Evolutionary conservation across 2,329 filamentous ascomycete species (phyloP).

Genomic region (Botrytis squamosa): DNA sequence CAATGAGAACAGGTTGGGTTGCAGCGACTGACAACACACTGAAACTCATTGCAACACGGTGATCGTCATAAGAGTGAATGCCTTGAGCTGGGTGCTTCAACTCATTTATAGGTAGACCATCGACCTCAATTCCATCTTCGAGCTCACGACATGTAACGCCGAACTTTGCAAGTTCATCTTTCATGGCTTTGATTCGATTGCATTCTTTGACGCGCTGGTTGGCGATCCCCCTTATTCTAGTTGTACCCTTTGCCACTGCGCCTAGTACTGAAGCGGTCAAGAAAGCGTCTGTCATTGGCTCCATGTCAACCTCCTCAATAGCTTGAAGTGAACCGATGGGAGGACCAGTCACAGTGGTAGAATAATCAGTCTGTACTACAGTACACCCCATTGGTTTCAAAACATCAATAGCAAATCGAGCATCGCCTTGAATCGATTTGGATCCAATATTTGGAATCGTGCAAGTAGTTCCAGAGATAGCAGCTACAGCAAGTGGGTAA

Average conservation of each 20-base stretch:
- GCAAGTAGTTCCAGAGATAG: constrained; percentile 92
- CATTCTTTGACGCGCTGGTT: constrained; percentile 99
- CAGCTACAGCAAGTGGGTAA: constrained; percentile 89
- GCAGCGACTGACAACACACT: constrained; percentile 78
- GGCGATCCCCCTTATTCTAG: constrained; percentile 88
- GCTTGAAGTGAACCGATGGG: constrained; percentile 68
- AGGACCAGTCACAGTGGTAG: constrained; percentile 94
- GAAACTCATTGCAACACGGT: constrained; percentile 98
- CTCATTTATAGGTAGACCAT: constrained; percentile 50
- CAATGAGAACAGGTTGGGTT: constrained; percentile 70
- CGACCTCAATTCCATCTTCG: constrained; percentile 86
- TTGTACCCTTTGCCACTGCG: constrained; percentile 80
- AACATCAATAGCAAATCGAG: constrained; percentile 88
- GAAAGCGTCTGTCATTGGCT: constrained; percentile 98
- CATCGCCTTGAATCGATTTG: constrained; percentile 88
- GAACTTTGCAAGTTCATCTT: constrained; percentile 90
- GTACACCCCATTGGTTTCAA: constrained; percentile 89
- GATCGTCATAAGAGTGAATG: constrained; percentile 93
- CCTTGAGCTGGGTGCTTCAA: constrained; percentile 59
- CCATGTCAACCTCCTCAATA: constrained; percentile 88
- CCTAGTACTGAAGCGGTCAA: constrained; percentile 90
- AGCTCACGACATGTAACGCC: constrained; percentile 83
- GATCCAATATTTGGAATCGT: constrained; percentile 96
- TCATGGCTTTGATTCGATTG: constrained; percentile 94
- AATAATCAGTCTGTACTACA: constrained; percentile 79